phyloP scores from a whole-genome alignment of 2,329 filamentous ascomycete genomes.

The Trichophaea hybrida region DNA sequence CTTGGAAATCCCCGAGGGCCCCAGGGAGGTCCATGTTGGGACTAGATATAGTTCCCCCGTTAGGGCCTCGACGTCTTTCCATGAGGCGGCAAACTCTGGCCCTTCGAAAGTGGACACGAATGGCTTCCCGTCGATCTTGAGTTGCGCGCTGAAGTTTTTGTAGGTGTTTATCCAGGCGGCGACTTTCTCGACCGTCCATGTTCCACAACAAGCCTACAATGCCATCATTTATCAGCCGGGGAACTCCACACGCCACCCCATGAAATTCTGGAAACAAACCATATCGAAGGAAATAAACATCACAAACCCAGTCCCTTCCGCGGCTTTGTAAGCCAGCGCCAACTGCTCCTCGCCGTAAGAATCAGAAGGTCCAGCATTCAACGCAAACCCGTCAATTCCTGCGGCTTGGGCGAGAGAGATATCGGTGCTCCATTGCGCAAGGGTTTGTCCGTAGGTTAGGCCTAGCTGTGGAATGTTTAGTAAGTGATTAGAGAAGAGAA shows the following conservation, averaged over 20 bases:
- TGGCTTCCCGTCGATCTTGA: conserved; percentile 33
- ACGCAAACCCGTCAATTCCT: conserved; percentile 32
- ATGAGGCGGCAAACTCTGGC: conserved; percentile 34
- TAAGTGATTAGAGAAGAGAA: background rate
- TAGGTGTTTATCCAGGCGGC: conserved; percentile 31
- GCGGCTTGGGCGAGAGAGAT: conserved; percentile 30
- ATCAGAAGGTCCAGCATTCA: conserved; percentile 30
- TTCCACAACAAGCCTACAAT: conserved; percentile 16
- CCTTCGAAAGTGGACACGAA: conserved; percentile 42
- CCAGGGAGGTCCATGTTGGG: conserved; percentile 38
- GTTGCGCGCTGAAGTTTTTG: conserved; percentile 32
- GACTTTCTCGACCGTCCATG: conserved; percentile 26
- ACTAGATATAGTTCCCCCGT: conserved; percentile 34
- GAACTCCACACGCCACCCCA: background rate
- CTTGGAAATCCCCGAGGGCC: conserved; percentile 29
- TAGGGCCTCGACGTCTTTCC: conserved; percentile 32
- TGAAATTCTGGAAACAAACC: conserved; percentile 10
- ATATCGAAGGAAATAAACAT: conserved; percentile 31
- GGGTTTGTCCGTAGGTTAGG: conserved; percentile 28
- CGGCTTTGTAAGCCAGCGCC: conserved; percentile 29
- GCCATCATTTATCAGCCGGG: background rate
- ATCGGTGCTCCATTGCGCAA: conserved; percentile 29
- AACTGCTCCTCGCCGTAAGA: conserved; percentile 30
- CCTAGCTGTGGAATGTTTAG: conserved; percentile 24
- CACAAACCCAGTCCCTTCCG: conserved; percentile 28